These are phyloP conservation scores for Pichia insulana DNA, from an alignment of 805 yeast species.

Conservation along the genomic window DNA sequence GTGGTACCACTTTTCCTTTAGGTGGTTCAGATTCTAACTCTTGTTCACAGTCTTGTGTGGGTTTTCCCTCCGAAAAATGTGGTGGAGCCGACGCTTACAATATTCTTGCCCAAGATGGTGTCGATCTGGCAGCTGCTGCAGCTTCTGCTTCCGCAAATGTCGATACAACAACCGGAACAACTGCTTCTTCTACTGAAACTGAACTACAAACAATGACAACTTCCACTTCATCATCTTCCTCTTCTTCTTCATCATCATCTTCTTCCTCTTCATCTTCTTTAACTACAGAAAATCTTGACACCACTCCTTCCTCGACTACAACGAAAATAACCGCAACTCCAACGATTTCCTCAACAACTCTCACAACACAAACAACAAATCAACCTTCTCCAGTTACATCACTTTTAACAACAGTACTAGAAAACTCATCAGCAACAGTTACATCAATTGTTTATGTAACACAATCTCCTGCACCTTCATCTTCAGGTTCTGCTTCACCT, in stretches of 20 bases:
- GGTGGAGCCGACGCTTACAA: constrained; percentile 42
- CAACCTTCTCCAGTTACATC: constrained; percentile 6
- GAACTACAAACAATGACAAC: constrained; percentile 3
- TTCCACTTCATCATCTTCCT: constrained; percentile 8
- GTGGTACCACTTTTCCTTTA: constrained; percentile 44
- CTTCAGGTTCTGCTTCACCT: neutral
- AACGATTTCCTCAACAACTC: neutral
- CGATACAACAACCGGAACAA: constrained; percentile 11
- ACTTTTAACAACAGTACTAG: constrained; percentile 12
- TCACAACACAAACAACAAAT: constrained; percentile 2
- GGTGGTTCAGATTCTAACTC: constrained; percentile 18
- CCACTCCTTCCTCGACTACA: constrained; percentile 8
- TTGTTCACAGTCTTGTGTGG: constrained; percentile 46
- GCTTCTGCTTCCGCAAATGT: constrained; percentile 12
- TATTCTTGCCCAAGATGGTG: constrained; percentile 34
- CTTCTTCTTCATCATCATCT: constrained; percentile 10
- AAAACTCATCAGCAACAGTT: constrained; percentile 17
- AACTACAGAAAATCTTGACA: too few relatives aligned
- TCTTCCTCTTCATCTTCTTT: constrained; percentile 10
- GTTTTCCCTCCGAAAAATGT: constrained; percentile 55
- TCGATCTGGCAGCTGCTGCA: constrained; percentile 12
- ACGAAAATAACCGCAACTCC: constrained; percentile 6
- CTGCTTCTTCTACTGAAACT: constrained; percentile 7
- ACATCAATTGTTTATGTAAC: constrained; percentile 25
- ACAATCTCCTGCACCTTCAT: constrained; percentile 16